Base-by-base conservation (phyloP, 2,329 filamentous ascomycete species). In the Aphanocladium album region DNA sequence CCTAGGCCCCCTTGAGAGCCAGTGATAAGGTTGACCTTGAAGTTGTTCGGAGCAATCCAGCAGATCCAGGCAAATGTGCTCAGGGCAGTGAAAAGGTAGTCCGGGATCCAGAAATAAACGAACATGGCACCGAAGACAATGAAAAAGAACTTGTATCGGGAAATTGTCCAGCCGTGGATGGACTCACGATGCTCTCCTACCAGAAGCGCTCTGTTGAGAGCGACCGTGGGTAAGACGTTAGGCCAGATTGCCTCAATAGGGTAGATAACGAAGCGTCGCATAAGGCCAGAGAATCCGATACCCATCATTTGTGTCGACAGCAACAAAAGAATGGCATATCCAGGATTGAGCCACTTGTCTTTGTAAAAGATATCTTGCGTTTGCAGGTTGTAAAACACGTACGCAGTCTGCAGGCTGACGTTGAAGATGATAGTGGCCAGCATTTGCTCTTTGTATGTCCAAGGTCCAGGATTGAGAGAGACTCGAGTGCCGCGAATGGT, bases 51-150 rank as follows among this genome's bases (percentile, higher is more conserved):
- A 0, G 75, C 68, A 19, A 79, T 79, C 77, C 77, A 79, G 1
- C 75, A 75, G 68, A 79, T 78, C 76, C 77, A 80, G 66, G 76
- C 77, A 67, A 80, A 79, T 1, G 72, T 71, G 14, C 70, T 70
- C 7, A 79, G 66, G 2, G 74, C 76, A 1, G 69, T 72, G 65
- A 79, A 79, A 1, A 79, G 67, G 54, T 73, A 77, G 8, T 72
- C 72, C 0, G 77, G 77, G n/a, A 80, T 68, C 76, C 76, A 79
- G 66, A 77, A 79, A 67, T 76, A 80, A 25, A 78, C 33, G 51
- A 77, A 76, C 71, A 78, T 77, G 35, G 64, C 64, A 35, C 67
- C 35, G 11, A 72, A 72, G n/a, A 67, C 68, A 50, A 73, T 65
- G 62, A 74, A 75, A 63, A 77, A 80, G 62, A 79, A 69, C 16